A percentile compares a stretch with the other conserved stretches of the same genome.
Conservation (phyloP, 1,139 yeast genomes). For the Blastobotrys aristatus region DNA sequence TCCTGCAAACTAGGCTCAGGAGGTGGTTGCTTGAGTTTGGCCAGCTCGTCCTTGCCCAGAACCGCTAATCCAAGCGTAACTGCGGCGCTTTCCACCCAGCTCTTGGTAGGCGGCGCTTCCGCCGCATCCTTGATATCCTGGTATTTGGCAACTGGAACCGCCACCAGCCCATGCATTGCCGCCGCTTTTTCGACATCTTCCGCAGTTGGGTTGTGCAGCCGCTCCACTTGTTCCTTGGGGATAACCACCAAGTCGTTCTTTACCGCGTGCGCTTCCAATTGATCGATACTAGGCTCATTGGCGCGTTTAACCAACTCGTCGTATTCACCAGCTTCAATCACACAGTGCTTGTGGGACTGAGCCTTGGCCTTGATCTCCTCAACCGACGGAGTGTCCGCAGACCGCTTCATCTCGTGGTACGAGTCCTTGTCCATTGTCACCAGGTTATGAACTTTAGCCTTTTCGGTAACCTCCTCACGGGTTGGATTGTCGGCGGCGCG, state of each 20-base stretch:
- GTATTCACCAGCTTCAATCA: conserved; percentile 38
- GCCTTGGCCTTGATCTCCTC: conserved; percentile 18
- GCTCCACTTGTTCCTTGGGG: conserved; percentile 21
- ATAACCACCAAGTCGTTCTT: conserved; percentile 25
- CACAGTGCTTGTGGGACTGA: conserved; percentile 35
- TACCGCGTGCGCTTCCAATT: conserved; percentile 17
- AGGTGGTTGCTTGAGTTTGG: conserved; percentile 22
- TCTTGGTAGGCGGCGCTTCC: conserved; percentile 27
- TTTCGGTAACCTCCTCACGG: conserved; percentile 25
- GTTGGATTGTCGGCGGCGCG: conserved; percentile 21
- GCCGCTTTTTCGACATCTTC: conserved; percentile 16
- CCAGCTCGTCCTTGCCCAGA: conserved; percentile 32
- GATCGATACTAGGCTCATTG: conserved; percentile 21
- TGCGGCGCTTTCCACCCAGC: conserved; percentile 31
- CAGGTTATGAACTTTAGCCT: conserved; percentile 22
- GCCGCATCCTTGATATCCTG: conserved; percentile 32
- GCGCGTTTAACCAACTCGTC: conserved; percentile 23
- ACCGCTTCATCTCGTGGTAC: conserved; percentile 21
- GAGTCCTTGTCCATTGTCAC: conserved; percentile 23
- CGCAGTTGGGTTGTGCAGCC: conserved; percentile 19
- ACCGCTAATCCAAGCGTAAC: conserved; percentile 37
- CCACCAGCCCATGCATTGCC: conserved; percentile 15
- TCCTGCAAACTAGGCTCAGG: conserved; percentile 18
- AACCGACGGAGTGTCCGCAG: conserved; percentile 15
- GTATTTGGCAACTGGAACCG: conserved; percentile 25